Evolutionary conservation across 768 basidiomycete genomes (phyloP), one percentile per base, ranked within the genome.

Genomic region (Naematelia aurantialba): DNA sequence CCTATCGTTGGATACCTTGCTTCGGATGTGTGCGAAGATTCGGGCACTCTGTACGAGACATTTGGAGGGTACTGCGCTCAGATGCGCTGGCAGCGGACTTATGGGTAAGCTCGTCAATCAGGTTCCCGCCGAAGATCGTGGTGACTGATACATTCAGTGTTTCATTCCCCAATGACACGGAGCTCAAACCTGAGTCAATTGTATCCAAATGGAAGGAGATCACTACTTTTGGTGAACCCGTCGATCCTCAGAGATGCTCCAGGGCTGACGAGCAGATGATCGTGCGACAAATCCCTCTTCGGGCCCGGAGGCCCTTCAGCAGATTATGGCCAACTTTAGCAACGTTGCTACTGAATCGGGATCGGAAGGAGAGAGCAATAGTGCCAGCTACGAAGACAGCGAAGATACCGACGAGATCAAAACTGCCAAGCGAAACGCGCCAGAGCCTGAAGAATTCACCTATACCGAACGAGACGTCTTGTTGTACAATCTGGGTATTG

Each of bases 401-500:
- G 88, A 91, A 73, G 94, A 99, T 74, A 83, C 91, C 0, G 81
- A 85, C 47, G 78, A 91, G 55, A 89, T 98, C 56, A 84, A 80
- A 3, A 84, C 90, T 42, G 91, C 89, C 25, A 97, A 98, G 82
- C 83, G 82, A 72, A 76, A 78, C 19, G 48, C 63, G 21, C 72
- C 80, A 1, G 71, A 80, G 0, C 80, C 84, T 4, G 79, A 81
- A 44, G 83, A 85, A 44, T 93, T 84, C 78, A 81, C 75, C 21
- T 99, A 89, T 77, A 85, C 86, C 5, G 91, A 96, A 80, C 83
- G 89, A 26, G 92, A 98, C 72, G 84, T 97, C 34, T 88, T 96
- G 63, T 80, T 98, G 10, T 99, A 98, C 80, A 97, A 97, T 78
- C 81, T 98, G 31, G 93, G 94, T 34, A 79, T 98, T 58, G 96